phyloP scores from a whole-genome alignment of 2,329 filamentous ascomycete species.

The Sclerotinia sclerotiorum region DNA sequence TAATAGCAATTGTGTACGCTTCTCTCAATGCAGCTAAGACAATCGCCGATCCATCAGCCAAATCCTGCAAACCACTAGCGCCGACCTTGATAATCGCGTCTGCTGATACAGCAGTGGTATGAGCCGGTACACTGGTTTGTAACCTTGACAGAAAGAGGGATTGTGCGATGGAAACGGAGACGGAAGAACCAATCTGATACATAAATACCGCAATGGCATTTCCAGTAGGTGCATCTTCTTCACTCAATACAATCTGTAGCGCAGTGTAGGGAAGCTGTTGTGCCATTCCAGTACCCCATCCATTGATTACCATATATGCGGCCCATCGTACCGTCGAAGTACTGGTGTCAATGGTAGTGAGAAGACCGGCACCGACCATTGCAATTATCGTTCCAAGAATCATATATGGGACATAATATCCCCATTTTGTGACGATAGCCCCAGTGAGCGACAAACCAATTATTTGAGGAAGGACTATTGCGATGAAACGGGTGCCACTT shows the following conservation, averaged over 20 bases:
- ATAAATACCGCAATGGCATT: slow-evolving; percentile 18
- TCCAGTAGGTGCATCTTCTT: slow-evolving; percentile 11
- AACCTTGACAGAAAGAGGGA: slow-evolving; percentile 17
- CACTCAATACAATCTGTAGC: slow-evolving; percentile 47
- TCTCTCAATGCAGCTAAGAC: slow-evolving; percentile 4
- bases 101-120: background rate
- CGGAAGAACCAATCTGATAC: slow-evolving; percentile 11
- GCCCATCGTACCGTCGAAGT: slow-evolving; percentile 49
- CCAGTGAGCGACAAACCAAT: slow-evolving; percentile 4
- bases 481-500: slow-evolving; percentile 8
- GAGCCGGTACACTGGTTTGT: slow-evolving; percentile 1
- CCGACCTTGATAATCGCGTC: slow-evolving; percentile 2
- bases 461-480: slow-evolving; percentile 11
- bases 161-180: slow-evolving; percentile 18
- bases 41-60: background rate
- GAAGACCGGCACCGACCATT: slow-evolving; percentile 13
- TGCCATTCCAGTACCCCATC: slow-evolving; percentile 47
- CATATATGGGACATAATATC: slow-evolving; percentile 23
- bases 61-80: background rate
- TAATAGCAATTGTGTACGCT: slow-evolving; percentile 10
- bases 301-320: slow-evolving; percentile 51
- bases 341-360: slow-evolving; percentile 42
- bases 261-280: slow-evolving; percentile 51
- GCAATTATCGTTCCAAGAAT: slow-evolving; percentile 38
- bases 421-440: slow-evolving; percentile 10